A percentile compares a stretch with the other conserved stretches of the same genome.
Evolutionary conservation across 176 grass and related monocot species (phyloP).

Genomic region (Musa itinerans): DNA sequence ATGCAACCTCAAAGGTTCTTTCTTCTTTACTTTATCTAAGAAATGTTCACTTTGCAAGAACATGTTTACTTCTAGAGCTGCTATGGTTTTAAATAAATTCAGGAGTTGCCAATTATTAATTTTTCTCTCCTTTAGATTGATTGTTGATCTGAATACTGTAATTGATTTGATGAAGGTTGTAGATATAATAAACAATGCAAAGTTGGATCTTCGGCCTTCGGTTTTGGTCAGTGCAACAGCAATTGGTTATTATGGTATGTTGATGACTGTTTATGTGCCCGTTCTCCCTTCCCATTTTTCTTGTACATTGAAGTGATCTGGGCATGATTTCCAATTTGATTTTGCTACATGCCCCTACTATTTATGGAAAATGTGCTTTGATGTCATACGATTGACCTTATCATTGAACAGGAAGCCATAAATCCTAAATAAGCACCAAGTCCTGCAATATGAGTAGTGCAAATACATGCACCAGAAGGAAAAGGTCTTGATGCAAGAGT

Average conservation of each 20-base stretch:
- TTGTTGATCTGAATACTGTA: background rate
- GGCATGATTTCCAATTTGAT: background rate
- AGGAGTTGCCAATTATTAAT: background rate
- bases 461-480: too few relatives aligned
- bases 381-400: background rate
- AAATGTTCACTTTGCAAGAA: background rate
- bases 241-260: slow-evolving; percentile 86
- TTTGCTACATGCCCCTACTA: background rate
- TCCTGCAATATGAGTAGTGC: too few relatives aligned
- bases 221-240: slow-evolving; percentile 93
- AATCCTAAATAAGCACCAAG: background rate
- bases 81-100: background rate
- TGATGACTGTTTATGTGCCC: background rate
- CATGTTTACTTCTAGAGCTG: background rate
- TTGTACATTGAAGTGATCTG: background rate
- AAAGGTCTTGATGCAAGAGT: background rate
- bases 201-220: slow-evolving; percentile 31
- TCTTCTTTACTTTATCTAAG: background rate
- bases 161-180: slow-evolving; percentile 51
- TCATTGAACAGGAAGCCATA: background rate
- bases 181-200: slow-evolving; percentile 52
- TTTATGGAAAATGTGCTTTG: background rate
- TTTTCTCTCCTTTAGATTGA: background rate
- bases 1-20: slow-evolving; percentile 66
- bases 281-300: background rate